Conservation (phyloP, 371 early-diverging fungal genomes). For the Vavraia culicis region DNA sequence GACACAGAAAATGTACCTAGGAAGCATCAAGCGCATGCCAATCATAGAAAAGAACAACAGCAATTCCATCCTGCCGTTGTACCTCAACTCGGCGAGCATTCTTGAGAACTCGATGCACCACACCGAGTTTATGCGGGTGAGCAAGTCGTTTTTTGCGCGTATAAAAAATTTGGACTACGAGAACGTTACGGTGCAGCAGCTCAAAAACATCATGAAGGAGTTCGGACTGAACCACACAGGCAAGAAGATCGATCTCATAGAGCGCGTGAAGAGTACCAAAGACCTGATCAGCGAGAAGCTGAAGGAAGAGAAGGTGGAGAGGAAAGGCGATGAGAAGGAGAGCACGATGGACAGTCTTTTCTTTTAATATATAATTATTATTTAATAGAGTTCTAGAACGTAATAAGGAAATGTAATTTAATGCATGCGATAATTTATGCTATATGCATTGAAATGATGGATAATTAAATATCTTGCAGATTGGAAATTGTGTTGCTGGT, state of each 20-base stretch:
- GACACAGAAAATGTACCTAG: constrained; percentile 29
- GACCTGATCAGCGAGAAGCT: constrained; percentile 10
- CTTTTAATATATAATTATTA: too few species aligned
- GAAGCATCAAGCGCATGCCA: constrained; percentile 14
- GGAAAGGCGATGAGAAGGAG: not conserved
- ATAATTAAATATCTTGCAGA: too few species aligned
- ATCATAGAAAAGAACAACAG: constrained; percentile 20
- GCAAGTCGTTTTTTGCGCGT: constrained; percentile 21
- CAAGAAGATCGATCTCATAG: constrained; percentile 38
- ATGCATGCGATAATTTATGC: too few species aligned
- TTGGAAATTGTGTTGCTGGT: too few species aligned
- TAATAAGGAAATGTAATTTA: too few species aligned
- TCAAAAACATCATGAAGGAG: constrained; percentile 41
- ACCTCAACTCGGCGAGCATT: constrained; percentile 27
- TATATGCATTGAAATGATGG: too few species aligned
- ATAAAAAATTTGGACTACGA: constrained; percentile 28
- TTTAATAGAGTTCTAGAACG: too few species aligned
- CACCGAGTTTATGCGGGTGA: constrained; percentile 26
- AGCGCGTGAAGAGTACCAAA: constrained; percentile 16
- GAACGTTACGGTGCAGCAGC: constrained; percentile 40
- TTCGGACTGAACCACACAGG: constrained; percentile 42
- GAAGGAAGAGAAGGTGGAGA: constrained; percentile 2
- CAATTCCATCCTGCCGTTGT: constrained; percentile 37
- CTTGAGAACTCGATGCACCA: constrained; percentile 17
- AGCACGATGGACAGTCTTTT: too few species aligned